Percentiles rank a stretch among this genome's conserved stretches.
These are phyloP conservation scores for Monosporascus sp. DNA, from an alignment of 2,329 filamentous ascomycete genomes.

Conservation along the genomic window DNA sequence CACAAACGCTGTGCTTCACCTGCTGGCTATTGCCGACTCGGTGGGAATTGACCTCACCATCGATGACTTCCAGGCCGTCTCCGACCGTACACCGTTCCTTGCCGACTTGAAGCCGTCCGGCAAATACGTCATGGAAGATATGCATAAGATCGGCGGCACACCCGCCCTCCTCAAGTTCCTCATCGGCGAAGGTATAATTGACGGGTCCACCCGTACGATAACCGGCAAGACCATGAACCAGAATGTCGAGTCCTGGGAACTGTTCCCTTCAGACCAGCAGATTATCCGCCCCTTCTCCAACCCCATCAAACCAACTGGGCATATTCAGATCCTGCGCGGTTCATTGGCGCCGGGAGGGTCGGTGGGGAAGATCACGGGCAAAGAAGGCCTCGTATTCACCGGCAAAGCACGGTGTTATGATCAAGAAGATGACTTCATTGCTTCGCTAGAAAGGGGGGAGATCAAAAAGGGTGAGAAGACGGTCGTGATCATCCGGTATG, in stretches of 20 bases:
- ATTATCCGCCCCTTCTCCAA: constrained; percentile 77
- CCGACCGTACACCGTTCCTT: constrained; percentile 72
- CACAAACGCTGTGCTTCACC: constrained; percentile 79
- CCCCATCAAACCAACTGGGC: constrained; percentile 82
- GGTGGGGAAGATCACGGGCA: constrained; percentile 91
- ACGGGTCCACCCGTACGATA: constrained; percentile 75
- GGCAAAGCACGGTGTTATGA: constrained; percentile 80
- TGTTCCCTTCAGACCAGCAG: constrained; percentile 69
- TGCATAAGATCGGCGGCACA: constrained; percentile 82
- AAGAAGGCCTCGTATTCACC: constrained; percentile 79
- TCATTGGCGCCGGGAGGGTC: constrained; percentile 81
- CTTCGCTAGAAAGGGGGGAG: constrained; percentile 67
- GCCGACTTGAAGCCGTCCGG: constrained; percentile 82
- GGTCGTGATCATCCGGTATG: constrained; percentile 86
- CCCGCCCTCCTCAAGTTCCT: constrained; percentile 84
- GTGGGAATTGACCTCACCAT: constrained; percentile 78
- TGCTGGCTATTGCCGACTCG: constrained; percentile 78
- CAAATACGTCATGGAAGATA: constrained; percentile 79
- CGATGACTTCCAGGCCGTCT: constrained; percentile 81
- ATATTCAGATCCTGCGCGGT: constrained; percentile 83
- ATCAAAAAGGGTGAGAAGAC: constrained; percentile 85
- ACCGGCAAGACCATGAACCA: constrained; percentile 86
- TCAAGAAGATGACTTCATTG: constrained; percentile 75
- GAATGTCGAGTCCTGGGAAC: constrained; percentile 72
- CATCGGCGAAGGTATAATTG: constrained; percentile 74